Base-by-base conservation (phyloP, 495 filamentous ascomycete species). In the Chaetomium tenue region DNA sequence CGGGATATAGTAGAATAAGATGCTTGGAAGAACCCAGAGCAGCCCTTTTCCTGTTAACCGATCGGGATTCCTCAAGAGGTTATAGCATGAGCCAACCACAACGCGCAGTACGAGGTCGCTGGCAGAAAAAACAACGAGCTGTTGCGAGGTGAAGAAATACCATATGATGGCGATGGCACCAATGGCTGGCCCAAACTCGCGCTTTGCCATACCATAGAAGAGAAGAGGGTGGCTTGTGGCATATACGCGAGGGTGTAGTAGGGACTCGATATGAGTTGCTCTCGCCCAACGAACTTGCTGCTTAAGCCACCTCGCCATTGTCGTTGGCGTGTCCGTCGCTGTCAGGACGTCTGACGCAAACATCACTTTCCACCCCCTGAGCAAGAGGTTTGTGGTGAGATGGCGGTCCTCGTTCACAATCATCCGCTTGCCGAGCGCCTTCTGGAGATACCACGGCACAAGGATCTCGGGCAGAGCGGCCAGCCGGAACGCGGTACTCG, bases 341-440 rank as follows among this genome's bases (percentile, higher is more conserved):
- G 63, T 47, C 3, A 65, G 56, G 2, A 60, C 56, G 26, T 65
- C 63, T 8, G 63, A 65, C 7, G 63, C 63, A 53, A 65, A 65
- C 30, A 65, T 60, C 0, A 65, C 63, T 2, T 65, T 65, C 63
- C 63, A 65, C 1, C 63, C 63, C 16, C 63, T 26, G 1, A 65
- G 46, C 0, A 65, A 48, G 1, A 65, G 23, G n/a, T 65, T 65
- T 7, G 63, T 65, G 13, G 63, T 65, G 13, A 65, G 40, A 55
- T 65, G 63, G 20, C 63, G 56, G 63, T 65, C 63, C 58, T 65
- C 56, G 47, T 65, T 65, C 22, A 65, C 63, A n/a, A 65, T 55
- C 63, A 65, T 65, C 25, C 63, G 55, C 56, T 65, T 65, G 28
- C 63, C 63, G 5, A 65, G 53, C 5, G 48, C 63, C 16, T 20